Base-by-base conservation (phyloP, 805 yeast genomes). In the Starmerella geochares region DNA sequence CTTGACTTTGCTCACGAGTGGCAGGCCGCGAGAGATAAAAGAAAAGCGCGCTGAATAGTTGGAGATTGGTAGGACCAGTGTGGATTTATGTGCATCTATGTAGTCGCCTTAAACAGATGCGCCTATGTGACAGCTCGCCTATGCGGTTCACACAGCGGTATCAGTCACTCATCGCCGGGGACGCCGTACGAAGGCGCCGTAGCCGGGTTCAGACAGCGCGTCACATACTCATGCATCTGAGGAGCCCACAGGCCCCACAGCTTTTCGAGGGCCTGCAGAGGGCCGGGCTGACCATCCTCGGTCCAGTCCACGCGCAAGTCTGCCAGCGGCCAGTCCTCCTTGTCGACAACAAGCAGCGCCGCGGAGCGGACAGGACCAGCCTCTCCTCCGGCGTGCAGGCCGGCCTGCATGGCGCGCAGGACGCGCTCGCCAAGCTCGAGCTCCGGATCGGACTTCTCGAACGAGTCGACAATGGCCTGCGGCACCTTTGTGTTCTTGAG, bases 331-430 rank as follows among this genome's bases (percentile, higher is more conserved):
- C 55, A 54, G 23, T 33, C 4, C 37, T 51, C 46, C 27, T 49
- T 41, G 28, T 52, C 55, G 10, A 51, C 55, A 14, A 54, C 41
- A 3, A 48, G 13, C 3, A 54, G 46, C 3, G 47, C 53, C 0
- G 57, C 57, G n/a, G 55, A 52, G 17, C 46, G 43, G 17, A 54
- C 57, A 9, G 53, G 55, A 4, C 57, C 57, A 4, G 57, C 57
- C 42, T 54, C 57, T 11, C 57, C 57, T 9, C 57, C 57, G 25
- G 55, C 57, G 19, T 36, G 33, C 14, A 54, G 47, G 17, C 57
- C 57, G 5, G 57, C 57, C 37, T 52, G 33, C 57, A 54, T 49
- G 11, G 57, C 55, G 7, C 29, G 33, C 28, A 54, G 24, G 2
- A 52, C 55, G 16, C 54, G 53, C 37, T 39, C 40, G 23, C 54